Conservation (phyloP, 1,284 basidiomycete species). For the Rhodotorula sp. region DNA sequence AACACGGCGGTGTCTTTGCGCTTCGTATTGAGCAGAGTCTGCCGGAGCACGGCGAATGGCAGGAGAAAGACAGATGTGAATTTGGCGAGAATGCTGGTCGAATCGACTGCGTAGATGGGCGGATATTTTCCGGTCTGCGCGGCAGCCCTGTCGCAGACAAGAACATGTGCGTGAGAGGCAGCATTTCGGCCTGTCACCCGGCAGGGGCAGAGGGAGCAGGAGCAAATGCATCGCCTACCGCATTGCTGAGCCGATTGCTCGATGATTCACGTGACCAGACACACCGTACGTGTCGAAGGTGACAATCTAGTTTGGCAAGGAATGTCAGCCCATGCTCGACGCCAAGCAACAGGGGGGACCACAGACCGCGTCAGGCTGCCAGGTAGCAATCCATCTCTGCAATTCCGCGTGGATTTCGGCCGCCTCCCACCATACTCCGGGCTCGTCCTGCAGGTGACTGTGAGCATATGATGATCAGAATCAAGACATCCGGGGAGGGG, state of each 20-base stretch:
- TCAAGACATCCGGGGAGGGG: not conserved
- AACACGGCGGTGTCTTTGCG: constrained; percentile 13
- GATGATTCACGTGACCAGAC: constrained; percentile 86
- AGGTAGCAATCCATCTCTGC: constrained; percentile 58
- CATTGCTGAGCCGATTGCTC: constrained; percentile 59
- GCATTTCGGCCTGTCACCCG: not conserved
- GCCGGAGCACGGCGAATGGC: constrained; percentile 27
- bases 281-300: constrained; percentile 84
- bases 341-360: constrained; percentile 42
- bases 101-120: constrained; percentile 17
- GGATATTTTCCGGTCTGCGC: not conserved
- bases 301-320: constrained; percentile 61
- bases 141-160: not conserved
- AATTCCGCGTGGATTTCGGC: constrained; percentile 63
- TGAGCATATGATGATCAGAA: not conserved
- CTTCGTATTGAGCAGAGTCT: constrained; percentile 59
- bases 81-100: constrained; percentile 23
- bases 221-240: constrained; percentile 2
- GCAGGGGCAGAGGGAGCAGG: not conserved
- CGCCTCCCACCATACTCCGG: constrained; percentile 66
- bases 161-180: no score
- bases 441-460: constrained; percentile 75
- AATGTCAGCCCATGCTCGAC: not conserved
- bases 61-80: constrained; percentile 44
- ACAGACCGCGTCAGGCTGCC: constrained; percentile 63